A percentile compares a stretch with the other conserved stretches of the same genome.
phyloP scores from a whole-genome alignment of 192 early-diverging fungal genomes.

The Coemansia sp. region DNA sequence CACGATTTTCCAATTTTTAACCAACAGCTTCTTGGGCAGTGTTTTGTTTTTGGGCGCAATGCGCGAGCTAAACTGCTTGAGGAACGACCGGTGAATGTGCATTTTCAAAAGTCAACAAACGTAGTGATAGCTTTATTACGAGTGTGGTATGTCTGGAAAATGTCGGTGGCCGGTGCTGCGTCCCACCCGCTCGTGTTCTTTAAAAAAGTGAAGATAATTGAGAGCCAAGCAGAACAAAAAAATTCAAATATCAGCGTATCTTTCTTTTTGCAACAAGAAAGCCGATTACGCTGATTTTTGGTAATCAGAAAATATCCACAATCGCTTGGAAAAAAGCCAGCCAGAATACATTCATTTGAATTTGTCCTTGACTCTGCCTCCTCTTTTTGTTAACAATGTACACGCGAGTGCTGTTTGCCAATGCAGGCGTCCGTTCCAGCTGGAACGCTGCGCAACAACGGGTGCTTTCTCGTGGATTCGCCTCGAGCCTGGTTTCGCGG shows the following conservation, averaged over 20 bases:
- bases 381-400: conserved; percentile 5
- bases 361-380: not conserved
- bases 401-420: conserved; percentile 1
- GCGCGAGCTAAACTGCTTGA: conserved; percentile 25
- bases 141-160: not conserved
- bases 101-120: conserved; percentile 7
- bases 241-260: not conserved
- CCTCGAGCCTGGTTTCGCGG: not conserved
- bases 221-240: not conserved
- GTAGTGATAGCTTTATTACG: not conserved
- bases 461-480: not conserved
- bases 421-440: not conserved
- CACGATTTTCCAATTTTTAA: conserved; percentile 63
- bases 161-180: not conserved
- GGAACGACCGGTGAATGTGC: conserved; percentile 43
- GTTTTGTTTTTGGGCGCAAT: conserved; percentile 34
- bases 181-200: too few species aligned
- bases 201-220: not conserved
- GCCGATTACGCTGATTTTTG: not conserved
- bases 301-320: not conserved
- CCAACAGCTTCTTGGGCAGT: conserved; percentile 43
- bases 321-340: not conserved
- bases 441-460: not conserved
- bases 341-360: not conserved
- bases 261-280: not conserved